Evolutionary conservation across 768 basidiomycete species (phyloP), one percentile per base, ranked within the genome.

Genomic region (Dentipellis sp.): DNA sequence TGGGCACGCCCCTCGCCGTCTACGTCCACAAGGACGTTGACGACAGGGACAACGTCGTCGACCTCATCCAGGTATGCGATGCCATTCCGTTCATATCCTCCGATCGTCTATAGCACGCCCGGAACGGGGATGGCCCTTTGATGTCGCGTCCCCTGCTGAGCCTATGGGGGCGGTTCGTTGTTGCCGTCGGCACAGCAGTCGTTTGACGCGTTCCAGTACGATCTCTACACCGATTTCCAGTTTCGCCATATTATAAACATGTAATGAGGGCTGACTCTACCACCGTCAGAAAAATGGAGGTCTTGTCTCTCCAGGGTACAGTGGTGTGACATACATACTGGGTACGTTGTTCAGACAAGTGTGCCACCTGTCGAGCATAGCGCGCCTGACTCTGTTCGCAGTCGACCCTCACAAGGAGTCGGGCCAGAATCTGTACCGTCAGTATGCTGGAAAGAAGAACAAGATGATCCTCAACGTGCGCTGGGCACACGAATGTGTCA

Each of bases 21-120:
- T 93, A 86, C 71, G 76, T 93, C 64, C 87, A 90, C 63, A 86
- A 88, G 62, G 88, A 91, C 56, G 86, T 92, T 19, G 74, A 79
- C 19, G 83, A 90, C 71, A 81, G 80, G 64, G 82, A 86, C 16
- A 61, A 68, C 53, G 71, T 93, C 53, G 75, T 80, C 36, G 80
- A 82, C 48, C 71, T 88, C 55, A 78, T 92, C 64, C 74, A 75
- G 46, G 91, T 90, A 66, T 66, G 83, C 81, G n/a, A n/a, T n/a
- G n/a, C n/a, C n/a, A n/a, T n/a, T n/a, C n/a, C n/a, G n/a, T n/a
- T n/a, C n/a, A n/a, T n/a, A n/a, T n/a, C n/a, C n/a, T n/a, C n/a
- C n/a, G n/a, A n/a, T n/a, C n/a, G n/a, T n/a, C n/a, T n/a, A n/a
- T n/a, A n/a, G n/a, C n/a, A n/a, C n/a, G n/a, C n/a, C n/a, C n/a